Evolutionary conservation across 306 rosid genomes (phyloP), one percentile per base, ranked within the genome.

Genomic region (Begonia loranthoides): DNA sequence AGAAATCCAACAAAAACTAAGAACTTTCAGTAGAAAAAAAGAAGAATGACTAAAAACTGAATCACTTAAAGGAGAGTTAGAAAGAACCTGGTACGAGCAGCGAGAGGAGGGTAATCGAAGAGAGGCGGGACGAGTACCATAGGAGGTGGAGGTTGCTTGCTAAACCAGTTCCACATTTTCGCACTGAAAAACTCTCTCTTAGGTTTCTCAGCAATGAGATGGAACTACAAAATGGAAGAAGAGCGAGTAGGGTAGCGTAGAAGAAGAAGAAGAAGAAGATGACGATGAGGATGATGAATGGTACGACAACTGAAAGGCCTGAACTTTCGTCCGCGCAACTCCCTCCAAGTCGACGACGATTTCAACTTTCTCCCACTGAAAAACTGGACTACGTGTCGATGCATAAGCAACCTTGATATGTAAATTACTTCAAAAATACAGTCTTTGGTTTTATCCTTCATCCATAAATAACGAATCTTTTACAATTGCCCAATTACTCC

Each of bases 41-140:
- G 34, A 49, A 8, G 10, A 49, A n/a, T 13, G 47, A 53, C 9
- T 15, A 12, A 58, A 45, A n/a, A 8, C 36, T 28, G 36, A 28
- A 7, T 5, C 36, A 28, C 8, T 28, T 28, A 28, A 28, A 28
- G 36, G 9, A 19, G 3, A 19, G 3, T 19, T 19, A 19, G 22
- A 17, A 15, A 0, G 11, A n/a, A 78, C 94, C 94, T 79, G 70
- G 73, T 76, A 53, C 95, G 95, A 4, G 95, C 94, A 16, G 95
- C 85, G n/a, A 86, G 64, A 15, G 99, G 95, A 59, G 99, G 99
- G 59, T 70, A 90, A 51, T 90, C 94, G 80, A 90, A 90, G 49
- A 90, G 92, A 14, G 99, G 99, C 5, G 99, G 99, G 2, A 90
- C 95, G 12, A 90, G 73, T 51, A 90, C 99, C 79, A 90, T 70